Percentiles rank a stretch among this genome's conserved stretches.
phyloP scores from a whole-genome alignment of 257 asterid genomes.

The Solanum virginianum region DNA sequence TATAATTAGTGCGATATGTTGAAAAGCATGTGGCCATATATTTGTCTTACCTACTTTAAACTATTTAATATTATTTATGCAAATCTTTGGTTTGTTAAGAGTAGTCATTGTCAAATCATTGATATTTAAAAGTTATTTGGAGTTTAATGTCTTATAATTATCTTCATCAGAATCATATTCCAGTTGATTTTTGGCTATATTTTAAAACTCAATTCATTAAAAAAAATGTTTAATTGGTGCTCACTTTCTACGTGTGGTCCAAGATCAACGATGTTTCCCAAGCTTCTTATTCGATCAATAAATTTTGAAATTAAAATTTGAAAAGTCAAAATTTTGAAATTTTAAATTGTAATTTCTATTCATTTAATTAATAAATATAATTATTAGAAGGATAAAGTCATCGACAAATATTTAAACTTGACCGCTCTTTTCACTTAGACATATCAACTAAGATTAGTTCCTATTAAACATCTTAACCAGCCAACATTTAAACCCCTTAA shows the following conservation, averaged over 20 bases:
- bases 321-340: too few species aligned
- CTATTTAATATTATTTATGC: constrained; percentile 2
- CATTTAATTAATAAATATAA: too few species aligned
- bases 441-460: too few species aligned
- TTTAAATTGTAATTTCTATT: not conserved
- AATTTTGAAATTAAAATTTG: not conserved
- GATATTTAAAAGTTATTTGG: not conserved
- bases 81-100: not conserved
- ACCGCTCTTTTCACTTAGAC: too few species aligned
- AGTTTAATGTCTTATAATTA: not conserved
- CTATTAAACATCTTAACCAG: too few species aligned
- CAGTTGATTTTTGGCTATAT: not conserved
- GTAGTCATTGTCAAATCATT: not conserved
- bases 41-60: constrained; percentile 18
- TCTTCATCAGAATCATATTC: not conserved
- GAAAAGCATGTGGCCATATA: constrained; percentile 27
- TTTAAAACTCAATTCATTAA: not conserved
- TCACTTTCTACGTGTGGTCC: not conserved
- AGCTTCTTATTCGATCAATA: not conserved
- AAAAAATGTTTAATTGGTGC: not conserved
- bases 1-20: constrained; percentile 7
- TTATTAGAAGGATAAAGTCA: too few species aligned
- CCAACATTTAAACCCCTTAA: too few species aligned
- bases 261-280: not conserved
- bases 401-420: too few species aligned